Base-by-base conservation (phyloP, 176 grass and related monocot genomes). In the Oryza nivara region DNA sequence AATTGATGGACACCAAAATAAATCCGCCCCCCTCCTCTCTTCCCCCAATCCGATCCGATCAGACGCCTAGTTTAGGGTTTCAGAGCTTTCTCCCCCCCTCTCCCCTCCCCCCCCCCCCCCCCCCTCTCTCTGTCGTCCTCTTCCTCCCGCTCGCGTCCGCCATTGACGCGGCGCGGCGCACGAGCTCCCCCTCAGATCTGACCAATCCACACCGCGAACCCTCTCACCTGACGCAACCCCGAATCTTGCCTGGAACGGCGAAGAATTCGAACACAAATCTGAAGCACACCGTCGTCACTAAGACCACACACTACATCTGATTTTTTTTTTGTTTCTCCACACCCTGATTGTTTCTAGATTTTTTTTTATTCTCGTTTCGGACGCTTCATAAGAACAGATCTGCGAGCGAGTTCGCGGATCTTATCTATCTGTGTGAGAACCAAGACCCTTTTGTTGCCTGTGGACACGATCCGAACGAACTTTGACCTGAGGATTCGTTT, bases 311-410 rank as follows among this genome's bases (percentile, higher is more conserved):
- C 48, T 22, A 65, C 28, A 74, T 75, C 84, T 71, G 40, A 58
- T 58, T 61, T 61, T 36, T 36, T 36, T 36, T 58, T 61, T 61
- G 4, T 36, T 36, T 36, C 5, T 34, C 67, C 23, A 36, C n/a
- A 4, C 68, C 40, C 83, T 65, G 3, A 28, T 26, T 73, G 66
- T 68, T 77, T 76, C 35, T 58, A 14, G 17, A n/a, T 67, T 72
- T 69, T 69, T 70, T 61, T 63, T 81, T 36, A 36, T 36, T 36
- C 4, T 38, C 41, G 84, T 83, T 84, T 79, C 61, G 88, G 74
- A 90, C 88, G 88, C 65, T 90, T 86, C 84, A 78, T 90, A 79
- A 90, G 88, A 87, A 87, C 84, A 87, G 76, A 90, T 83, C 89
- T 74, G 84, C 88, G 67, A 82, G 40, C 70, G 36, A 63, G 47